These are phyloP conservation scores for Podaxis carcinomalis DNA, from an alignment of 768 basidiomycete species.

Conservation along the genomic window DNA sequence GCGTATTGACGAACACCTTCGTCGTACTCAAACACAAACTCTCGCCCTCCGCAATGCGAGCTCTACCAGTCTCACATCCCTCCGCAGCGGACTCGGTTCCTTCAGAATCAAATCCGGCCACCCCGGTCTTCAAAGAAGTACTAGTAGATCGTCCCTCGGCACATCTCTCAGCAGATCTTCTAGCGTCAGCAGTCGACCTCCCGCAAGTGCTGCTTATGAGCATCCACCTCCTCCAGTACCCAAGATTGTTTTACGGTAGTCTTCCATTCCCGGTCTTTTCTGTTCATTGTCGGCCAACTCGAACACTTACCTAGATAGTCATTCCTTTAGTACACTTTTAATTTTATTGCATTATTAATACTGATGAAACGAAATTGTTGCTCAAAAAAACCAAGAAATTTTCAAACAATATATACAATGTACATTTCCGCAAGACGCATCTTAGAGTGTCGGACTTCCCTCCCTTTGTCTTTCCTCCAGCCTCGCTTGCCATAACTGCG, in stretches of 20 bases:
- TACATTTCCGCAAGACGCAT: neutral
- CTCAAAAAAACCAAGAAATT: neutral
- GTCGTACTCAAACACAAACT: constrained; percentile 44
- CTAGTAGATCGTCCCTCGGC: constrained; percentile 2
- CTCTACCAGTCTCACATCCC: constrained; percentile 7
- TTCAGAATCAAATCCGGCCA: neutral
- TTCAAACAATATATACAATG: neutral
- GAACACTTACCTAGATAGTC: neutral
- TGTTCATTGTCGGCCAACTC: neutral
- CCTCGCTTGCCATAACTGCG: constrained; percentile 39
- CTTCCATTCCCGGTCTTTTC: neutral
- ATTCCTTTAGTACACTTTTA: neutral
- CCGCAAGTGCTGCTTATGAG: neutral
- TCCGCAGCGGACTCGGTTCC: constrained; percentile 2
- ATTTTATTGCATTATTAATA: constrained; percentile 1
- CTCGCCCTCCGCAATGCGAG: constrained; percentile 3
- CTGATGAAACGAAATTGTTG: too few species aligned
- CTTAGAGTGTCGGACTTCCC: constrained; percentile 38
- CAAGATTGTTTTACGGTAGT: constrained; percentile 4
- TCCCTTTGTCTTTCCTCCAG: constrained; percentile 36
- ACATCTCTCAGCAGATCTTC: constrained; percentile 7
- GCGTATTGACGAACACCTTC: constrained; percentile 80
- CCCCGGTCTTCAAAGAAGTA: neutral
- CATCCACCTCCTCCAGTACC: constrained; percentile 5
- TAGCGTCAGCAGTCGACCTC: neutral